Conservation (phyloP, 192 early-diverging fungal species). For the Rhizoclosmatium globosum region DNA sequence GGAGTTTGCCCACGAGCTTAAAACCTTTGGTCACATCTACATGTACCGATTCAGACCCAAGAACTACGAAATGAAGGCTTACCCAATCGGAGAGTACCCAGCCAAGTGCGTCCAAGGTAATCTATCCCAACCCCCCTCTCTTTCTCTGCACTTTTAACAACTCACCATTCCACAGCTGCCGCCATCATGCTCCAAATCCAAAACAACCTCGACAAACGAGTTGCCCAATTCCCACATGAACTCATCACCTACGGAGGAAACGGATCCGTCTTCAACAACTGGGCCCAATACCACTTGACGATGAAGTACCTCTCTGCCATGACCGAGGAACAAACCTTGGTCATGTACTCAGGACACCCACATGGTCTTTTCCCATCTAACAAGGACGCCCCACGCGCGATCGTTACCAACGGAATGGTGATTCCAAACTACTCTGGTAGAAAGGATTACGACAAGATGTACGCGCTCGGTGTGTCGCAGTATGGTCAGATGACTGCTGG, state of each 20-base stretch:
- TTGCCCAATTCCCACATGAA: constrained; percentile 40
- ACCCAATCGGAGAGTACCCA: constrained; percentile 35
- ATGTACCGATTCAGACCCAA: constrained; percentile 34
- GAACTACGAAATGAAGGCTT: constrained; percentile 37
- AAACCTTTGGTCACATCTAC: constrained; percentile 37
- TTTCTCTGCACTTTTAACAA: not conserved
- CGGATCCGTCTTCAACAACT: constrained; percentile 39
- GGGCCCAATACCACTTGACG: constrained; percentile 40
- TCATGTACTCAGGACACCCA: constrained; percentile 39
- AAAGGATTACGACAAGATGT: constrained; percentile 31
- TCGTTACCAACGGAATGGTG: constrained; percentile 41
- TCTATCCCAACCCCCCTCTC: not conserved
- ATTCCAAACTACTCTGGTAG: constrained; percentile 35
- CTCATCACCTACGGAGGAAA: constrained; percentile 44
- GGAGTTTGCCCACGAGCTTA: constrained; percentile 29
- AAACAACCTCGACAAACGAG: constrained; percentile 35
- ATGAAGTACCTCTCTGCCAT: constrained; percentile 36
- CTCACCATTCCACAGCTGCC: constrained; percentile 5
- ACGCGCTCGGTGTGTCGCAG: constrained; percentile 30
- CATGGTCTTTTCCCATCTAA: constrained; percentile 36
- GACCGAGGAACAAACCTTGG: constrained; percentile 38
- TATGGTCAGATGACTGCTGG: constrained; percentile 41
- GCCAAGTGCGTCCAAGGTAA: constrained; percentile 29
- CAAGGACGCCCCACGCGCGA: constrained; percentile 30
- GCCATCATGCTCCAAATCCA: constrained; percentile 37